Conservation (phyloP, 2,329 filamentous ascomycete genomes). For the Mycosphaerella arachidis region DNA sequence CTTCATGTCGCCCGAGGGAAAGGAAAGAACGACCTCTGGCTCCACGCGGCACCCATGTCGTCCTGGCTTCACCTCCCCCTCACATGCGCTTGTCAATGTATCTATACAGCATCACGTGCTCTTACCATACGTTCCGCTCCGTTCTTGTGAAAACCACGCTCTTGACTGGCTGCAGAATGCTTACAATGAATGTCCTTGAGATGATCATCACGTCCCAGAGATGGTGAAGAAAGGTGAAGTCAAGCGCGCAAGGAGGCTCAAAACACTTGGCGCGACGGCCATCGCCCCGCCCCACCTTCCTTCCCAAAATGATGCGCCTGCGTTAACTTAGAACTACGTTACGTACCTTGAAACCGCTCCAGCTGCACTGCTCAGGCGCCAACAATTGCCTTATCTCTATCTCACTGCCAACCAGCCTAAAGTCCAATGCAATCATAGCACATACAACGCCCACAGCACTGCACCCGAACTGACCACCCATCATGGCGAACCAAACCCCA, state of each 20-base stretch:
- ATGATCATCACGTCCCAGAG: not conserved
- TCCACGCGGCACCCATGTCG: not conserved
- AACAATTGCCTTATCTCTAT: not conserved
- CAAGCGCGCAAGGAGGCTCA: slow-evolving; percentile 4
- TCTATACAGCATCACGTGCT: not conserved
- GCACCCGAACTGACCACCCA: slow-evolving; percentile 24
- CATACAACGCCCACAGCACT: not conserved
- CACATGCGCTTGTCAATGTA: not conserved
- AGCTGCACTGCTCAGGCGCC: slow-evolving; percentile 6
- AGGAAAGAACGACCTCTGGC: slow-evolving; percentile 9
- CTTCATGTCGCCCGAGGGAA: slow-evolving; percentile 5
- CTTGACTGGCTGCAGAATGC: not conserved
- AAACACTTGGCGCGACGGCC: slow-evolving; percentile 5
- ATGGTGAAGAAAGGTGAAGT: not conserved
- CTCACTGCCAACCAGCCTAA: not conserved
- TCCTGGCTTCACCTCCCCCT: not conserved
- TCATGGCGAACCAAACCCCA: slow-evolving; percentile 96
- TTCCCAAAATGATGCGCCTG: slow-evolving; percentile 8
- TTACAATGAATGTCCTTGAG: not conserved
- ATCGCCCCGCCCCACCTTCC: slow-evolving; percentile 16
- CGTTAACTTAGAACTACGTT: too few species aligned
- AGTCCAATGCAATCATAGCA: not conserved
- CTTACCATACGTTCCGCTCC: not conserved
- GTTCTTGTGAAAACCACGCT: not conserved
- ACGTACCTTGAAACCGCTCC: slow-evolving; percentile 11